Base-by-base conservation (phyloP, 805 yeast genomes). In the Saccharomycopsis schoenii region DNA sequence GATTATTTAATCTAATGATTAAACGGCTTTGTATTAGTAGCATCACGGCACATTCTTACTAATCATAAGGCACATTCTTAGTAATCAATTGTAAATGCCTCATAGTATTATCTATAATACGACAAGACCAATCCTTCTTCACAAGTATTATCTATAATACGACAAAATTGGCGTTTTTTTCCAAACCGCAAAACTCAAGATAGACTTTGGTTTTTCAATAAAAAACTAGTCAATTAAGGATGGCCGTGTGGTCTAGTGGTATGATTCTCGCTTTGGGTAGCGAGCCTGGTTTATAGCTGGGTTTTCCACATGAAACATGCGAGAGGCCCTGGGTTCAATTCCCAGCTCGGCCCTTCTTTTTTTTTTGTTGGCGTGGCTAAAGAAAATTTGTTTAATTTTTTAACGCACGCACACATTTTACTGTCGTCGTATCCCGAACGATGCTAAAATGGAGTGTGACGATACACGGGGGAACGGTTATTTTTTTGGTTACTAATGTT, bases 181-280 rank as follows among this genome's bases (percentile, higher is more conserved):
- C n/a, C n/a, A n/a, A n/a, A n/a, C n/a, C n/a, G n/a, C n/a, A n/a
- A n/a, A n/a, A n/a, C n/a, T n/a, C n/a, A n/a, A n/a, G n/a, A n/a
- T n/a, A n/a, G n/a, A n/a, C n/a, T n/a, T n/a, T n/a, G n/a, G n/a
- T n/a, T n/a, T n/a, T n/a, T n/a, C n/a, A n/a, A n/a, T n/a, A n/a
- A n/a, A n/a, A n/a, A n/a, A n/a, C n/a, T n/a, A n/a, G n/a, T n/a
- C n/a, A n/a, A n/a, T n/a, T n/a, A 29, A 29, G 34, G 34, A 29
- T 29, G 73, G 73, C 72, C 75, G 76, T 70, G 75, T 77, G 79
- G 81, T 77, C 80, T 77, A 77, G 80, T 77, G 80, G 81, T 77
- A 77, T 77, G 81, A 77, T 77, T 77, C 80, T 77, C 79, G 80
- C 80, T 77, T 77, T 77, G 80, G 80, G 80, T 69, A 56, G 61